Evolutionary conservation across 495 filamentous ascomycete species (phyloP), one percentile per base, ranked within the genome.

Genomic region (Podospora pseudocomata): DNA sequence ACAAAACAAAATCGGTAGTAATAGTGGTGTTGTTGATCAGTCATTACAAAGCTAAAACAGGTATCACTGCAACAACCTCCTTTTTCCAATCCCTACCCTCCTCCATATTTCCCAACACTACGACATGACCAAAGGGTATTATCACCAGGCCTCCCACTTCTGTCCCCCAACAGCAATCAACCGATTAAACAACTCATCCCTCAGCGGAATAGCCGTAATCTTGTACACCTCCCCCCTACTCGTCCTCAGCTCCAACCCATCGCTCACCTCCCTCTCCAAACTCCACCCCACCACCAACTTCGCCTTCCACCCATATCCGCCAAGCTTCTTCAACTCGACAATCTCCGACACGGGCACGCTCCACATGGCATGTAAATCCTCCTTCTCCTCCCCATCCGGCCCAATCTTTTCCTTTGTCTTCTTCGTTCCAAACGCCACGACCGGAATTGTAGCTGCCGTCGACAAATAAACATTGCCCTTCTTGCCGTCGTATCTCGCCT

Each of bases 181-280:
- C 23, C 93, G 86, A 80, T 97, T 96, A 73, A 96, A 96, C 65
- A 97, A 73, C 80, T 95, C 90, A 75, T 96, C 91, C 61, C 93
- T 75, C 76, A 90, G 74, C 70, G 84, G 85, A 77, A 94, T 84
- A 3, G 92, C 92, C 19, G 90, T 96, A 2, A 97, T 65, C 65
- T 84, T 84, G 65, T 80, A 88, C 63, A 70, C 78, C 44, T 87
- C 79, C 0, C 87, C 87, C 5, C 76, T 73, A 64, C 79, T 82
- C 58, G 88, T 87, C 19, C 80, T 74, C 73, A 96, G 87, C 70
- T 93, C 83, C 73, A 96, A 67, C 13, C 92, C 92, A 83, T 94
- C 92, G 0, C 88, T 86, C 55, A 94, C 87, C 76, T 94, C 89
- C 67, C 89, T 84, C 3, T 88, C 89, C 65, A 91, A 82, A 3